These are phyloP conservation scores for Candida oleophila DNA, from an alignment of 805 yeast genomes.

Conservation along the genomic window DNA sequence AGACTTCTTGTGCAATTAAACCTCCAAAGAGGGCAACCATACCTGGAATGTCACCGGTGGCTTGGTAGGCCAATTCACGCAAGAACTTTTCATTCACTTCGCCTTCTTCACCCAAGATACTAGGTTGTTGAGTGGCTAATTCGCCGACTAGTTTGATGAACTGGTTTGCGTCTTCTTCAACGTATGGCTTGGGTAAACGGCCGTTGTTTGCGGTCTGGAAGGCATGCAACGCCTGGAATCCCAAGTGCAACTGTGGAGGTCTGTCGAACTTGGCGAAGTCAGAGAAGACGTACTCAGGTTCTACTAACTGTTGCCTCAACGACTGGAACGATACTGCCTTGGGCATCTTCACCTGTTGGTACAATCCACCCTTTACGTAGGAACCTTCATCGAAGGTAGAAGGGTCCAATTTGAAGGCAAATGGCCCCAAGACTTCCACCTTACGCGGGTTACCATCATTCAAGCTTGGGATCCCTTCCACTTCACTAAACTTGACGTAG, in stretches of 20 bases:
- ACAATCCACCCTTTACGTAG: conserved; percentile 82
- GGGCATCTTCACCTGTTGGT: conserved; percentile 91
- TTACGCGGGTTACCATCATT: conserved; percentile 74
- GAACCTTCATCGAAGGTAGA: conserved; percentile 46
- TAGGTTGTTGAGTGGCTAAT: conserved; percentile 55
- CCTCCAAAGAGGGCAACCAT: conserved; percentile 91
- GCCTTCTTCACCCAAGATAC: conserved; percentile 53
- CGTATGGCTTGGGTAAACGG: conserved; percentile 71
- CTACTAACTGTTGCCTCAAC: conserved; percentile 59
- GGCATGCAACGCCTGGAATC: conserved; percentile 83
- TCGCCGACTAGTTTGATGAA: conserved; percentile 58
- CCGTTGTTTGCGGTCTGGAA: conserved; percentile 65
- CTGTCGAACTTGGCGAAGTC: conserved; percentile 95
- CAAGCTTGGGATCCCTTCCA: conserved; percentile 72
- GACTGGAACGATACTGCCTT: conserved; percentile 58
- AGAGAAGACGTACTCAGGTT: conserved; percentile 77
- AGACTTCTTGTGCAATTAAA: conserved; percentile 91
- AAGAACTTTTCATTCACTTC: conserved; percentile 64
- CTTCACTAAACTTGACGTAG: conserved; percentile 81
- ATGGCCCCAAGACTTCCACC: conserved; percentile 91
- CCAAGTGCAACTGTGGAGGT: conserved; percentile 86
- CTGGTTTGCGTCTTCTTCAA: conserved; percentile 72
- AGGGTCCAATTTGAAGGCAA: conserved; percentile 74
- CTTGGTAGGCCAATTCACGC: conserved; percentile 74
- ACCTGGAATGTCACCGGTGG: conserved; percentile 91